These are phyloP conservation scores for Fusarium kyushuense DNA, from an alignment of 2,329 filamentous ascomycete species.

Conservation along the genomic window DNA sequence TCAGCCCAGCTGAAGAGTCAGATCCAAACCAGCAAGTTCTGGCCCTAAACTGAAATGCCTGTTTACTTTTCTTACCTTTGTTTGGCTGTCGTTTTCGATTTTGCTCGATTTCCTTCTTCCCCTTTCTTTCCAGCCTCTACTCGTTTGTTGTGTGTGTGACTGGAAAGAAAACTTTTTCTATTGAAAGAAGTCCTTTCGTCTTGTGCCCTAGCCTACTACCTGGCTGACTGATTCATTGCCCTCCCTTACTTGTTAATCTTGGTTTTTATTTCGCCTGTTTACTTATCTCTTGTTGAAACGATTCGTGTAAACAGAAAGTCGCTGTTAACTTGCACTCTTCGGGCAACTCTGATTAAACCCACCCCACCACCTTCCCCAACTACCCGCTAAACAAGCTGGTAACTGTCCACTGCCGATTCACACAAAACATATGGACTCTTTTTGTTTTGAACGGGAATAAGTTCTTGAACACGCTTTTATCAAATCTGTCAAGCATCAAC, in stretches of 20 bases:
- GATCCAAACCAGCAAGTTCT: constrained; percentile 7
- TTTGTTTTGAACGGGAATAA: constrained; percentile 7
- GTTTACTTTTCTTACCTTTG: constrained; percentile 14
- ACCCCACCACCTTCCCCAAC: constrained; percentile 38
- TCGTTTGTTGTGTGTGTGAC: constrained; percentile 19
- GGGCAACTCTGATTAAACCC: constrained; percentile 34
- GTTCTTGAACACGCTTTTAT: neutral
- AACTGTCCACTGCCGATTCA: constrained; percentile 38
- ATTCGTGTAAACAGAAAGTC: constrained; percentile 17
- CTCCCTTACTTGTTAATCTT: neutral
- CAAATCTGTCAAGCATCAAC: neutral
- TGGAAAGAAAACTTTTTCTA: neutral
- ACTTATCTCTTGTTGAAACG: neutral
- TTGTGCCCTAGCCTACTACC: constrained; percentile 16
- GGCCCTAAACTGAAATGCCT: constrained; percentile 10
- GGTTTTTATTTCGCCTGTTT: neutral
- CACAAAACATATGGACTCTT: constrained; percentile 38
- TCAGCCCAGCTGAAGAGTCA: constrained; percentile 32
- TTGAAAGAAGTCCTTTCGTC: constrained; percentile 12
- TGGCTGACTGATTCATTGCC: constrained; percentile 1
- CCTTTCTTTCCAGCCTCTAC: neutral
- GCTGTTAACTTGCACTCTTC: constrained; percentile 25
- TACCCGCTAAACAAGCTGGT: constrained; percentile 44
- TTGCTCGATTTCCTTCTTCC: constrained; percentile 6
- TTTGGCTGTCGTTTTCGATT: constrained; percentile 7